Evolutionary conservation across 2,329 filamentous ascomycete species (phyloP), one percentile per base, ranked within the genome.

Genomic region (Zopfia rhizophila): DNA sequence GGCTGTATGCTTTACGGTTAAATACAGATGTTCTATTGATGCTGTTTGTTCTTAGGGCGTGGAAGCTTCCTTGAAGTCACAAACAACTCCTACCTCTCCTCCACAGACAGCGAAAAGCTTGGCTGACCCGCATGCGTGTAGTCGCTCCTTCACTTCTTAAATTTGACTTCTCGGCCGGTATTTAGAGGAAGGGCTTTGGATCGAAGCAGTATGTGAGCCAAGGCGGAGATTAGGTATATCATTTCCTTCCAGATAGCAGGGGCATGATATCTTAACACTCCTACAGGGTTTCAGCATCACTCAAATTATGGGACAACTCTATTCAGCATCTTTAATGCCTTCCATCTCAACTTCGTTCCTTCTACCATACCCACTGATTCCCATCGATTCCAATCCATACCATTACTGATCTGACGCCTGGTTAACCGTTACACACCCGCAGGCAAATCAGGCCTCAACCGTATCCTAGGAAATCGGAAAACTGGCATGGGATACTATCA

Each of bases 221-320:
- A n/a, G n/a, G n/a, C n/a, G n/a, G n/a, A n/a, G n/a, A n/a, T n/a
- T n/a, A n/a, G n/a, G n/a, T n/a, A n/a, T n/a, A n/a, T n/a, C n/a
- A n/a, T n/a, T n/a, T n/a, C n/a, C n/a, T n/a, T n/a, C n/a, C n/a
- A n/a, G n/a, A n/a, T n/a, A n/a, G n/a, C n/a, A n/a, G n/a, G n/a
- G n/a, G n/a, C n/a, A n/a, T n/a, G n/a, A n/a, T n/a, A n/a, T n/a
- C n/a, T n/a, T n/a, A n/a, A n/a, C n/a, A n/a, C n/a, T n/a, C n/a
- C 85, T 89, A 60, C 88, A 84, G 85, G 87, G 86, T 14, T 82
- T 76, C 59, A 73, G 76, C 53, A 80, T 89, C 59, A 83, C 83
- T 14, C 79, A 86, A 5, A 65, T 77, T 11, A 78, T 90, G 31
- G 81, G 80, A 1, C 66, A 78, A 7, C 64, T 78, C 3, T 88